These are phyloP conservation scores for Colletotrichum liaoningense DNA, from an alignment of 2,329 filamentous ascomycete genomes.

Conservation along the genomic window DNA sequence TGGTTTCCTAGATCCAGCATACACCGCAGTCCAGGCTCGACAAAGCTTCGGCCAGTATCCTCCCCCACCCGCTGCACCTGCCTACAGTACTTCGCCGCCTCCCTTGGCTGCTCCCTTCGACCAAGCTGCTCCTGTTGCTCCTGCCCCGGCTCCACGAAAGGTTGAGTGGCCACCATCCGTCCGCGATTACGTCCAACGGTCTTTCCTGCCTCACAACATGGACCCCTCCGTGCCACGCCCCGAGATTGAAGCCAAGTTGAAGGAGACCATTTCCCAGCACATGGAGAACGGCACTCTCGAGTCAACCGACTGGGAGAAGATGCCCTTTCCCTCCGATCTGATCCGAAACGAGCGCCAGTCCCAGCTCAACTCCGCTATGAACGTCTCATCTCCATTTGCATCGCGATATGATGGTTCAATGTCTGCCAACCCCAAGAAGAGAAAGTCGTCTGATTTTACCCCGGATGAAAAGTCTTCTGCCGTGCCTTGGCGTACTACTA, in stretches of 20 bases:
- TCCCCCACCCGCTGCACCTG: constrained; percentile 43
- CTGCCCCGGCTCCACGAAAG: constrained; percentile 60
- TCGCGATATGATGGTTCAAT: constrained; percentile 39
- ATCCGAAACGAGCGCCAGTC: constrained; percentile 76
- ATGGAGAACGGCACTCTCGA: constrained; percentile 80
- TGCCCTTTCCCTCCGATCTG: constrained; percentile 88
- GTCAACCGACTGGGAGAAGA: constrained; percentile 82
- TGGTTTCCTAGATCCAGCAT: constrained; percentile 60
- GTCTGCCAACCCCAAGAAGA: constrained; percentile 72
- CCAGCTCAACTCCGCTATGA: constrained; percentile 53
- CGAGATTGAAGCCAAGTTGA: constrained; percentile 88
- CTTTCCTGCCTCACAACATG: constrained; percentile 81
- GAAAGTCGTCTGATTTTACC: constrained; percentile 79
- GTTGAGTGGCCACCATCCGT: constrained; percentile 87
- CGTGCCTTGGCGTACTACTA: constrained; percentile 82
- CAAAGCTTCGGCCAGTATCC: constrained; percentile 66
- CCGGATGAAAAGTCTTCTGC: constrained; percentile 63
- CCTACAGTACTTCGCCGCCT: constrained; percentile 40
- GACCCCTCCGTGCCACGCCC: constrained; percentile 69
- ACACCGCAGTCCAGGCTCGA: constrained; percentile 71
- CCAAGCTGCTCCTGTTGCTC: constrained; percentile 19
- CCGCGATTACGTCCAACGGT: constrained; percentile 87
- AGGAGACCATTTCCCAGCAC: constrained; percentile 84
- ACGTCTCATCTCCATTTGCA: constrained; percentile 38
- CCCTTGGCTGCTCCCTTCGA: constrained; percentile 37